Evolutionary conservation across 2,329 filamentous ascomycete genomes (phyloP).

Genomic region (Talaromyces sp.): DNA sequence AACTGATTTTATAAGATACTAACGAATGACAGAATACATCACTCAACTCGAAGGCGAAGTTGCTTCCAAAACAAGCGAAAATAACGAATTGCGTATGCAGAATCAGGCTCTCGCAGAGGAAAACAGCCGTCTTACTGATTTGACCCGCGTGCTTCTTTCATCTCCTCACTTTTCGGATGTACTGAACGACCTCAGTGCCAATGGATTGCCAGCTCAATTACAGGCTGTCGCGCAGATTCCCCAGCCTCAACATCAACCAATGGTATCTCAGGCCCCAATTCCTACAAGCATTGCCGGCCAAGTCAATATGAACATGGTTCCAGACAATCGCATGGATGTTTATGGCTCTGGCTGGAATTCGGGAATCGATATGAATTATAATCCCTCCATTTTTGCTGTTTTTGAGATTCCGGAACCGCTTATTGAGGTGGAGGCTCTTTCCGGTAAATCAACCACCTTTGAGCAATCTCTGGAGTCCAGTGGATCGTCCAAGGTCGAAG

Average conservation of each 20-base stretch:
- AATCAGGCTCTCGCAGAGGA: slow-evolving; percentile 81
- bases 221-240: slow-evolving; percentile 33
- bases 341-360: slow-evolving; percentile 44
- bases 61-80: slow-evolving; percentile 76
- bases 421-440: slow-evolving; percentile 61
- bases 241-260: slow-evolving; percentile 38
- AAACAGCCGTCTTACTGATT: slow-evolving; percentile 73
- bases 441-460: slow-evolving; percentile 65
- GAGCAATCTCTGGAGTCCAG: slow-evolving; percentile 44
- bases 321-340: slow-evolving; percentile 70
- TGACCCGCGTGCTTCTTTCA: slow-evolving; percentile 76
- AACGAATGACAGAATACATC: slow-evolving; percentile 76
- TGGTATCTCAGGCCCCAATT: slow-evolving; percentile 38
- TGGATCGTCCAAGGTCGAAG: slow-evolving; percentile 45
- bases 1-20: background rate
- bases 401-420: slow-evolving; percentile 65
- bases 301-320: slow-evolving; percentile 76
- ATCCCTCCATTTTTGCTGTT: slow-evolving; percentile 60
- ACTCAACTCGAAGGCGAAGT: slow-evolving; percentile 88
- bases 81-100: slow-evolving; percentile 72
- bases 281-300: slow-evolving; percentile 56
- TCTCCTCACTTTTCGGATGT: slow-evolving; percentile 81
- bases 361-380: slow-evolving; percentile 45
- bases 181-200: slow-evolving; percentile 66
- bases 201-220: slow-evolving; percentile 46